Conservation (phyloP, 2,329 filamentous ascomycete species). For the Chrysoporthe deuterocubensis region DNA sequence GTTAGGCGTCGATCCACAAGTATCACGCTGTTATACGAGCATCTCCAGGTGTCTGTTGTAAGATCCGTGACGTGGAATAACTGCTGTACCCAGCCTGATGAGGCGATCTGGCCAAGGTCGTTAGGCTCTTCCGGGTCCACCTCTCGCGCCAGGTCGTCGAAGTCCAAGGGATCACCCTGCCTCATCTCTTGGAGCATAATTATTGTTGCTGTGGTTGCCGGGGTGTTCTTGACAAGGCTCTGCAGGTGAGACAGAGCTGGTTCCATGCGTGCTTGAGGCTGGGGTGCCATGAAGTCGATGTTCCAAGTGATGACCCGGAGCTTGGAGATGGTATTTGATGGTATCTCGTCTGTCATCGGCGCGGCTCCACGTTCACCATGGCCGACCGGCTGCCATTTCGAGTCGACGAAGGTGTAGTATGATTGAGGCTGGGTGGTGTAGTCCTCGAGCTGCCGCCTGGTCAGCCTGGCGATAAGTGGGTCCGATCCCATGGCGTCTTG, state of each 20-base stretch:
- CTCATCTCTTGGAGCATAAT: conserved; percentile 55
- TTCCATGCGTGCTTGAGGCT: conserved; percentile 34
- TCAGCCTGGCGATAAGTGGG: conserved; percentile 14
- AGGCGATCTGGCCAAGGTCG: conserved; percentile 49
- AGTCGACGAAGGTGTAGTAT: conserved; percentile 32
- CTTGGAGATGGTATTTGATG: conserved; percentile 25
- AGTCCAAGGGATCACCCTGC: conserved; percentile 13
- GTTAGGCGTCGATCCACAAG: conserved; percentile 51
- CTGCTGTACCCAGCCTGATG: conserved; percentile 48
- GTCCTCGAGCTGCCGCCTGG: conserved; percentile 16
- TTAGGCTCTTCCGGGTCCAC: conserved; percentile 37
- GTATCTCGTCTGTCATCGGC: background rate
- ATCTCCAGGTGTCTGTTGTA: conserved; percentile 45
- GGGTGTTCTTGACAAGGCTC: conserved; percentile 14
- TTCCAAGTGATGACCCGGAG: conserved; percentile 39
- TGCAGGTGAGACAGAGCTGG: conserved; percentile 35
- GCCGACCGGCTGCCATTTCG: conserved; percentile 30
- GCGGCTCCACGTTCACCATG: background rate
- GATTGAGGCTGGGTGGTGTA: conserved; percentile 35
- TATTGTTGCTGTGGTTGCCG: conserved; percentile 38
- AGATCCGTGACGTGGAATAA: conserved; percentile 53
- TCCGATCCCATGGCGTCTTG: conserved; percentile 4
- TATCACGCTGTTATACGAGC: conserved; percentile 53
- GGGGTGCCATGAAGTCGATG: conserved; percentile 40
- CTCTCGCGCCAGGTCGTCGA: background rate